phyloP scores from a whole-genome alignment of 805 yeast species.

The Isabelozyma gotoi region DNA sequence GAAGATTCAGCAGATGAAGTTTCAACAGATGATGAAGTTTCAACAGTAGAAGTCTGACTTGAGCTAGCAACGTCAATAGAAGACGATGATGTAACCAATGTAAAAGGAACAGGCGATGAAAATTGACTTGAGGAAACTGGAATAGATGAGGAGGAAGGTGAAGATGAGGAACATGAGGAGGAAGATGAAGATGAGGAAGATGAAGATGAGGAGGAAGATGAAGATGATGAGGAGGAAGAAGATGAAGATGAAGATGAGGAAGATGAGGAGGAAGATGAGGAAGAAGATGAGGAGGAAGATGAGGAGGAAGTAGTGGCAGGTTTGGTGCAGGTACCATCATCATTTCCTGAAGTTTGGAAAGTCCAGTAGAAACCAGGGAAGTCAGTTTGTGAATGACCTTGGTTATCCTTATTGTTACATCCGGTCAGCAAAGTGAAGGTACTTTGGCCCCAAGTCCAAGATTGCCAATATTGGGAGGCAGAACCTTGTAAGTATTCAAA shows the following conservation, averaged over 20 bases:
- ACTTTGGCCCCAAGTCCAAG: not conserved
- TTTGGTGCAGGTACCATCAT: not conserved
- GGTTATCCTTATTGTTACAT: not conserved
- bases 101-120: too few relatives aligned
- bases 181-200: not conserved
- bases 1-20: not conserved
- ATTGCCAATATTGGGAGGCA: not conserved
- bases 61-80: too few relatives aligned
- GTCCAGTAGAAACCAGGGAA: not conserved
- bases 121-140: too few relatives aligned
- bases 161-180: not conserved
- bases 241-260: too few relatives aligned
- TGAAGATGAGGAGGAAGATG: too few relatives aligned
- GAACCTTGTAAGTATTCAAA: not conserved
- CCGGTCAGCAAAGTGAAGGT: not conserved
- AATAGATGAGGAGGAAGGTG: too few relatives aligned
- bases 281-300: too few relatives aligned
- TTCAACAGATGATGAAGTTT: too few relatives aligned
- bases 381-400: not conserved
- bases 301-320: too few relatives aligned
- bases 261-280: not conserved
- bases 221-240: too few relatives aligned
- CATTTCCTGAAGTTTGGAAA: not conserved
- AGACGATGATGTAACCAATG: too few relatives aligned
- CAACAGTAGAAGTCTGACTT: too few relatives aligned